Evolutionary conservation across 805 yeast genomes (phyloP).

Genomic region (Candida succiphila): DNA sequence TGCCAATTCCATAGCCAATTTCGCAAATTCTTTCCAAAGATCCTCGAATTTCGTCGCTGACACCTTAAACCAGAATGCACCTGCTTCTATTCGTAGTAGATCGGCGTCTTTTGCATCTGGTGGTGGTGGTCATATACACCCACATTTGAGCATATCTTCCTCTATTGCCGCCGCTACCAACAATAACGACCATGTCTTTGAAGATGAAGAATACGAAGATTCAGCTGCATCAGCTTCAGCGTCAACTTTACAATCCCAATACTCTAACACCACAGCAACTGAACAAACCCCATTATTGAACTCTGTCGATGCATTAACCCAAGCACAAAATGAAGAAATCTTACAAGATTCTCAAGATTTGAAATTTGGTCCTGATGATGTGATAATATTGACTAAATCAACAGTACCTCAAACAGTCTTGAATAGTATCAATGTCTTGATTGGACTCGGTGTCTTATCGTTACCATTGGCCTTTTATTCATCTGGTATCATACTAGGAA

Average conservation of each 20-base stretch:
- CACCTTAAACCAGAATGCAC: neutral
- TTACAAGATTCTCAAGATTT: neutral
- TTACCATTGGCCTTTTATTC: slow-evolving; percentile 59
- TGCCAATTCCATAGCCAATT: slow-evolving; percentile 24
- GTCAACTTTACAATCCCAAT: neutral
- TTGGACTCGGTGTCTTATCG: slow-evolving; percentile 70
- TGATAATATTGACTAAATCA: slow-evolving; percentile 24
- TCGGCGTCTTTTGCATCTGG: neutral
- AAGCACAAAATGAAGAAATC: too few relatives aligned
- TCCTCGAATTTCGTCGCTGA: slow-evolving; percentile 15
- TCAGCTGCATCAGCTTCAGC: neutral
- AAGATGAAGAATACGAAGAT: neutral
- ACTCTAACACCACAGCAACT: neutral
- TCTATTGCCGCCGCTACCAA: neutral
- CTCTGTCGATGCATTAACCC: too few relatives aligned
- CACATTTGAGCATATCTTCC: neutral
- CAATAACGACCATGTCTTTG: neutral
- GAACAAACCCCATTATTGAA: slow-evolving; percentile 1
- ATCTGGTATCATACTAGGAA: slow-evolving; percentile 58
- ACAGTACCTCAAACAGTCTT: slow-evolving; percentile 71
- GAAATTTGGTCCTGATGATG: too few relatives aligned
- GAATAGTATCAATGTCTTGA: slow-evolving; percentile 66
- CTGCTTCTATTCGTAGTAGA: neutral
- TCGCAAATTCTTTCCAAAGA: slow-evolving; percentile 23
- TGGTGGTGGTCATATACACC: neutral